Base-by-base conservation (phyloP, 1,139 yeast species). In the Sugiyamaella sp. region DNA sequence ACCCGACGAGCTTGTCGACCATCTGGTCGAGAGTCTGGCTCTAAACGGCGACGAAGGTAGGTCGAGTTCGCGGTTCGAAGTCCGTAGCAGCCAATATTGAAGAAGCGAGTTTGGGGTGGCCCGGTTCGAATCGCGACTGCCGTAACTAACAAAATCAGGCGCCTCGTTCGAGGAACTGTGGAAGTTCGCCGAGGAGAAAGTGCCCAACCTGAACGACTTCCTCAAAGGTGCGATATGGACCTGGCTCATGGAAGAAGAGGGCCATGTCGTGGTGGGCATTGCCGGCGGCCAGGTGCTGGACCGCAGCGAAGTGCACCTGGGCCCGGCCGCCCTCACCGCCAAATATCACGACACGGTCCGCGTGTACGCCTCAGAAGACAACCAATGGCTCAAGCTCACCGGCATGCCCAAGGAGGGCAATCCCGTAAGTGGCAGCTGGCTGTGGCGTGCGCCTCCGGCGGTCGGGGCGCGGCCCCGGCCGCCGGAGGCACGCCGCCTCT, bases 361-460 rank as follows among this genome's bases (percentile, higher is more conserved):
- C n/a, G 58, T 72, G 1, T 64, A 58, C 32, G 73, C 72, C 3
- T 60, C 67, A 4, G 73, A 66, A 35, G 71, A 70, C 17, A 57
- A 63, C 20, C 71, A 71, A 42, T 73, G 75, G 74, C 50, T 60
- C 14, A 65, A 63, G 8, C 60, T 73, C 14, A 72, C 76, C 0
- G 75, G 74, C 1, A 55, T 57, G 22, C 66, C 70, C 1, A 64
- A 64, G 29, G 65, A 58, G n/a, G 67, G 63, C 12, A 67, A 61
- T 53, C 56, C 66, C 0, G 56, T 59, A 50, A 46, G 51, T 48
- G n/a, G n/a, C n/a, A n/a, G n/a, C n/a, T n/a, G n/a, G n/a, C n/a
- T n/a, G n/a, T n/a, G n/a, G n/a, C n/a, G n/a, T n/a, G n/a, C n/a
- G n/a, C n/a, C n/a, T n/a, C n/a, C n/a, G n/a, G n/a, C n/a, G n/a